These are phyloP conservation scores for Hansenula lynferdii DNA, from an alignment of 1,139 yeast genomes.

Conservation along the genomic window DNA sequence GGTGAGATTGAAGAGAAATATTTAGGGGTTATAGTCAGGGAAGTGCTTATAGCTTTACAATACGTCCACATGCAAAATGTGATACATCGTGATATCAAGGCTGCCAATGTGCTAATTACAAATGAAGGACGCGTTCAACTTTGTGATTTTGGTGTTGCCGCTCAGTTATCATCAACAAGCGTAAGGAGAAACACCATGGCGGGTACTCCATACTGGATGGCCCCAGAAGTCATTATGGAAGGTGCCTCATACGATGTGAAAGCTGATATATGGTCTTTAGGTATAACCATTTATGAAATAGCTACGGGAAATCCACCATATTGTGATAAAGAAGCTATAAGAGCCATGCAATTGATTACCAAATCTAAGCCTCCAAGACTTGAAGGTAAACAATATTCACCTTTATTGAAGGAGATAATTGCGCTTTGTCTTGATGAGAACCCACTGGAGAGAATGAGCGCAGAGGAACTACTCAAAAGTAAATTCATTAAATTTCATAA, in stretches of 20 bases:
- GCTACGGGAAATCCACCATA: slow-evolving; percentile 98
- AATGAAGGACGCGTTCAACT: slow-evolving; percentile 87
- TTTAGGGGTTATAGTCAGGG: slow-evolving; percentile 78
- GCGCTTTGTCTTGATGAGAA: slow-evolving; percentile 93
- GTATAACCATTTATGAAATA: slow-evolving; percentile 89
- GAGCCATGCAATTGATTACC: slow-evolving; percentile 93
- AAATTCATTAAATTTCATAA: slow-evolving; percentile 64
- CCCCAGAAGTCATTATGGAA: slow-evolving; percentile 95
- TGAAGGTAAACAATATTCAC: slow-evolving; percentile 83
- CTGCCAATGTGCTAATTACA: slow-evolving; percentile 88
- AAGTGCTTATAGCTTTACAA: slow-evolving; percentile 68
- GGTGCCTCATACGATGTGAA: slow-evolving; percentile 82
- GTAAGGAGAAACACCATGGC: slow-evolving; percentile 91
- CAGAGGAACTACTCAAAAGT: slow-evolving; percentile 77
- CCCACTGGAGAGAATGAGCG: slow-evolving; percentile 82
- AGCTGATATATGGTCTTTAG: slow-evolving; percentile 93
- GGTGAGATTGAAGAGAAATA: slow-evolving; percentile 86
- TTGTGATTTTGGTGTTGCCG: slow-evolving; percentile 98
- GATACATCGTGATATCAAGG: slow-evolving; percentile 92
- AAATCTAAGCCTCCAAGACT: slow-evolving; percentile 91
- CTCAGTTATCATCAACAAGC: slow-evolving; percentile 76
- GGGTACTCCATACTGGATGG: slow-evolving; percentile 99
- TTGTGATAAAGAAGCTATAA: slow-evolving; percentile 88
- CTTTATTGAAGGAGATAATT: slow-evolving; percentile 76
- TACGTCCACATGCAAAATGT: slow-evolving; percentile 88